These are phyloP conservation scores for Casuarina glauca DNA, from an alignment of 306 rosid genomes.

Conservation along the genomic window DNA sequence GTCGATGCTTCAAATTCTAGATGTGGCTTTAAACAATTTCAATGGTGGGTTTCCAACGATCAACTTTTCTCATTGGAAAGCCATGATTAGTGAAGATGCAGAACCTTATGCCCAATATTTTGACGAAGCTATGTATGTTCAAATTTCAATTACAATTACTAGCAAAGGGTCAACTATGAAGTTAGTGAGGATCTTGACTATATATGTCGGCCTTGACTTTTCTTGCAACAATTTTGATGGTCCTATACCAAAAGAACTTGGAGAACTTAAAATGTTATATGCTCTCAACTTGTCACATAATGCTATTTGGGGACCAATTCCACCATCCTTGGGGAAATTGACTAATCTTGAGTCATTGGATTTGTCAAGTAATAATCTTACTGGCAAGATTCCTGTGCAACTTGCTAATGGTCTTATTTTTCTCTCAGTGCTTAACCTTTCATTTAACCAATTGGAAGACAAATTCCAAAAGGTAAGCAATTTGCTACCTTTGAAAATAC, in stretches of 20 bases:
- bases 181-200: constrained; percentile 2
- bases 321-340: constrained; percentile 32
- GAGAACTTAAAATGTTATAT: not conserved
- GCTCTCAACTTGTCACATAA: constrained; percentile 31
- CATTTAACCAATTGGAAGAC: constrained; percentile 28
- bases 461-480: constrained; percentile 30
- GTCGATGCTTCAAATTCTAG: not conserved
- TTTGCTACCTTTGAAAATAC: too few relatives aligned
- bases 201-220: not conserved
- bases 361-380: constrained; percentile 29
- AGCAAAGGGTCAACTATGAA: constrained; percentile 17
- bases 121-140: constrained; percentile 14
- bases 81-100: constrained; percentile 31
- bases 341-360: constrained; percentile 37
- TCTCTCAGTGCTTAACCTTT: constrained; percentile 32
- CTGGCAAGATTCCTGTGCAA: constrained; percentile 15
- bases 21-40: not conserved
- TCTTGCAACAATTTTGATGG: constrained; percentile 29
- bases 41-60: constrained; percentile 21
- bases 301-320: constrained; percentile 23
- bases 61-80: constrained; percentile 40
- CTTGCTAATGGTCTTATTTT: constrained; percentile 14
- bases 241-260: constrained; percentile 16
- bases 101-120: too few relatives aligned
- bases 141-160: constrained; percentile 17